These are phyloP conservation scores for Clarkia xantiana DNA, from an alignment of 345 rosid genomes.

Conservation along the genomic window DNA sequence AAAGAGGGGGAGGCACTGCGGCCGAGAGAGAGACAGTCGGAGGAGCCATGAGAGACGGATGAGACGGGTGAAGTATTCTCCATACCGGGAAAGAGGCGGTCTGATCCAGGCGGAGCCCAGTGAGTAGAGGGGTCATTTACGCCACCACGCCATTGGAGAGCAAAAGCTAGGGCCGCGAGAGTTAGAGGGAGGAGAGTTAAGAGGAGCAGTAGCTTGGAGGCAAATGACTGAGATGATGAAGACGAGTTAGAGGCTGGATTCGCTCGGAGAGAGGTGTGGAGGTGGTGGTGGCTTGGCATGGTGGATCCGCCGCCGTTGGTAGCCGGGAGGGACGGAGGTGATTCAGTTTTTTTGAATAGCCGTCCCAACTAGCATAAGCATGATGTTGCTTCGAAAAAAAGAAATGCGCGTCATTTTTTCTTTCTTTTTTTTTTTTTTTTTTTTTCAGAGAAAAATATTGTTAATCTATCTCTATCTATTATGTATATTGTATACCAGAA, in stretches of 20 bases:
- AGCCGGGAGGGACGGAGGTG: background rate
- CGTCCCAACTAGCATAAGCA: too few relatives aligned
- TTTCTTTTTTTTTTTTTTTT: too few relatives aligned
- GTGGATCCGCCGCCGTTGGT: slow-evolving; percentile 10
- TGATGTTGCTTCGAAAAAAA: too few relatives aligned
- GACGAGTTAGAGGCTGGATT: slow-evolving; percentile 25
- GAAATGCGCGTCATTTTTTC: too few relatives aligned
- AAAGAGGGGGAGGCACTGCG: slow-evolving; percentile 65
- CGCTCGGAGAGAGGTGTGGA: slow-evolving; percentile 32
- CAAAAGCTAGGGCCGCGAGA: slow-evolving; percentile 73
- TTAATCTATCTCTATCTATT: too few relatives aligned
- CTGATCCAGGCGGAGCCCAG: slow-evolving; percentile 57
- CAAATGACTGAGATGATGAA: slow-evolving; percentile 31
- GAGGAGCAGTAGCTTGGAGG: slow-evolving; percentile 56
- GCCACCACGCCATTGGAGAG: slow-evolving; percentile 89
- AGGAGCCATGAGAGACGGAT: slow-evolving; percentile 37
- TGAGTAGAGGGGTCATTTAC: slow-evolving; percentile 50
- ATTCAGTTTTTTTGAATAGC: too few relatives aligned
- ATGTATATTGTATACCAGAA: too few relatives aligned
- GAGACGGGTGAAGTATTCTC: slow-evolving; percentile 57
- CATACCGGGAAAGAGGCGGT: slow-evolving; percentile 72
- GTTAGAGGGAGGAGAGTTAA: slow-evolving; percentile 76
- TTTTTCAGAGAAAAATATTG: too few relatives aligned
- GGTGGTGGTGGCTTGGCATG: slow-evolving; percentile 63
- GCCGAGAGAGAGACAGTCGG: slow-evolving; percentile 46